Base-by-base conservation (phyloP, 1,284 basidiomycete genomes). In the Abortiporus biennis region DNA sequence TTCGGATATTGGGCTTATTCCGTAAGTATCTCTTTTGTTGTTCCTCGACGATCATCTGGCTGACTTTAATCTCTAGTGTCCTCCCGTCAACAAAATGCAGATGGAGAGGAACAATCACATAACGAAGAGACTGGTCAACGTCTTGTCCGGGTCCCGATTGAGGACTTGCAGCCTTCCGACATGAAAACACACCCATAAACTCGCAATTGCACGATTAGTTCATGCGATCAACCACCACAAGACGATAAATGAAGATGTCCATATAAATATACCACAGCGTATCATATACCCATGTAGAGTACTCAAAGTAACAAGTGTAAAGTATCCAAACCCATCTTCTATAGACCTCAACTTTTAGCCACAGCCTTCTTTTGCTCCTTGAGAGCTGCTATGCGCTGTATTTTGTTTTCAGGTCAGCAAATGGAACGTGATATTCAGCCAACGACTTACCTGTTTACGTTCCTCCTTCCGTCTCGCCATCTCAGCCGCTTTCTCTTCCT, bases 391-490 rank as follows among this genome's bases (percentile, higher is more conserved):
- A 62, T 62, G 23, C 60, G 57, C 60, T 60, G 33, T 15, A 34
- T n/a, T n/a, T n/a, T n/a, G n/a, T n/a, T n/a, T n/a, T n/a, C n/a
- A n/a, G n/a, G n/a, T n/a, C n/a, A n/a, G n/a, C n/a, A n/a, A n/a
- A n/a, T n/a, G n/a, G 15, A 15, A 8, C 17, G 19, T 29, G 4
- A 42, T 11, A 13, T 11, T 8, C 3, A 16, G 35, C 8, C 20
- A 32, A 23, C 38, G 16, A 13, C 75, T 24, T 40, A 85, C 86
- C 71, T 85, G 75, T 61, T 86, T 91, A 37, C 92, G 69, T 61
- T 94, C 92, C 60, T 94, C 92, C 55, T 92, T 85, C 47, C 91
- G 68, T 47, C 87, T 71, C 11, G 85, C 85, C 81, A 94, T 88
- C 67, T 95, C 92, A 20, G 78, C 79, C 0, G 87, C 87, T 62